phyloP scores from a whole-genome alignment of 2,329 filamentous ascomycete genomes.

The Thelonectria rubi region DNA sequence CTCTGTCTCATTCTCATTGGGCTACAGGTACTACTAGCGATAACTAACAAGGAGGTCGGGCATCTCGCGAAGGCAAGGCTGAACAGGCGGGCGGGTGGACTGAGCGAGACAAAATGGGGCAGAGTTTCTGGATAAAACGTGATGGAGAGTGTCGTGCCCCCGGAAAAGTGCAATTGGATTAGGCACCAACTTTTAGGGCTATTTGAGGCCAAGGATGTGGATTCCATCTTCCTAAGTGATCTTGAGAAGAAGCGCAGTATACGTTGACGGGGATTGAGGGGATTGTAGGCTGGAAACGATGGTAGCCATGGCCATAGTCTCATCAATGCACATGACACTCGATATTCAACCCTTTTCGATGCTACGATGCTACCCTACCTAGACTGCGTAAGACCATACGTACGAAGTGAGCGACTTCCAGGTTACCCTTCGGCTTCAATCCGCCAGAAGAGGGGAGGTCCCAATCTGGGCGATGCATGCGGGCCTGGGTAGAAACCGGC shows the following conservation, averaged over 20 bases:
- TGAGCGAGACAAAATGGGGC: neutral
- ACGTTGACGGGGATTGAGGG: neutral
- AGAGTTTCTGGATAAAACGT: neutral
- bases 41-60: slow-evolving; percentile 1
- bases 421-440: neutral
- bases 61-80: slow-evolving; percentile 6
- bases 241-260: neutral
- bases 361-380: neutral
- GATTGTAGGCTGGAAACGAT: neutral
- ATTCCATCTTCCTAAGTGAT: neutral
- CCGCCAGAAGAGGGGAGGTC: neutral
- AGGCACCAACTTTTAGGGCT: neutral
- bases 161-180: neutral
- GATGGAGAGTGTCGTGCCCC: neutral
- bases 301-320: neutral
- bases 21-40: neutral
- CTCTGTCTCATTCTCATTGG: slow-evolving; percentile 10
- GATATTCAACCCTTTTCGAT: neutral
- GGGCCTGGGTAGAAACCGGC: neutral
- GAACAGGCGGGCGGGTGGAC: neutral
- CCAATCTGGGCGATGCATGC: slow-evolving; percentile 2
- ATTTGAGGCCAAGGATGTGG: neutral
- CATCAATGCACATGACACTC: neutral
- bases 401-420: neutral
- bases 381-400: neutral